A percentile compares a stretch with the other conserved stretches of the same genome.
phyloP scores from a whole-genome alignment of 1,284 basidiomycete species.

The Tetrapyrgos nigripes region DNA sequence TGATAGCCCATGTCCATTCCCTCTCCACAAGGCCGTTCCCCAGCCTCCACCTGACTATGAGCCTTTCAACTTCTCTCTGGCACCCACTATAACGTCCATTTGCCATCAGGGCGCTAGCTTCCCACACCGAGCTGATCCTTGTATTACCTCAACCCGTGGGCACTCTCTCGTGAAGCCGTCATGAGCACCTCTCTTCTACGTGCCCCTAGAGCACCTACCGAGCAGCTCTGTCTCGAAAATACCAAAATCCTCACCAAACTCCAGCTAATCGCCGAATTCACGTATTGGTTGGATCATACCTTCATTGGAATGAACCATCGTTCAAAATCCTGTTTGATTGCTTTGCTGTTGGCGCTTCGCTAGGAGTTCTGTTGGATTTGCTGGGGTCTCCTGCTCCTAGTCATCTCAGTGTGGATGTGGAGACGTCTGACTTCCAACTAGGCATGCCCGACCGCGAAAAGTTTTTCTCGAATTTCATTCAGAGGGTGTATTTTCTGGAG shows the following conservation, averaged over 20 bases:
- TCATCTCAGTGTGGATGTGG: conserved; percentile 30
- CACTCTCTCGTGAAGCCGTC: neutral
- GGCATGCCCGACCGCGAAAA: conserved; percentile 31
- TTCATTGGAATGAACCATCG: conserved; percentile 23
- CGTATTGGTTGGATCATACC: conserved; percentile 39
- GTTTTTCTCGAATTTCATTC: conserved; percentile 40
- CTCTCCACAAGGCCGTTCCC: too few relatives aligned
- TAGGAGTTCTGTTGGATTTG: conserved; percentile 42
- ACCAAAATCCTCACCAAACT: conserved; percentile 43
- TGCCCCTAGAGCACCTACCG: conserved; percentile 39
- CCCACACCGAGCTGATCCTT: neutral
- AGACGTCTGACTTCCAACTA: conserved; percentile 36
- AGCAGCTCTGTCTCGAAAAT: conserved; percentile 41
- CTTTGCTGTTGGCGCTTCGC: conserved; percentile 42
- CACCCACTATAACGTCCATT: too few relatives aligned
- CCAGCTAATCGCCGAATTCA: conserved; percentile 42
- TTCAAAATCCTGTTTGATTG: conserved; percentile 42
- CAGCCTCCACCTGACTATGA: too few relatives aligned
- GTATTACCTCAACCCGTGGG: neutral
- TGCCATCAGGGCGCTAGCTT: neutral
- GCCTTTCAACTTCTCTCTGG: too few relatives aligned
- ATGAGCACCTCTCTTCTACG: conserved; percentile 11
- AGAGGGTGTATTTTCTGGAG: conserved; percentile 41
- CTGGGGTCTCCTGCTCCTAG: conserved; percentile 41
- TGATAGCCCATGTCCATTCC: too few relatives aligned